Evolutionary conservation across 371 early-diverging fungal species (phyloP), one percentile per base, ranked within the genome.

Genomic region (Ordospora colligata): DNA sequence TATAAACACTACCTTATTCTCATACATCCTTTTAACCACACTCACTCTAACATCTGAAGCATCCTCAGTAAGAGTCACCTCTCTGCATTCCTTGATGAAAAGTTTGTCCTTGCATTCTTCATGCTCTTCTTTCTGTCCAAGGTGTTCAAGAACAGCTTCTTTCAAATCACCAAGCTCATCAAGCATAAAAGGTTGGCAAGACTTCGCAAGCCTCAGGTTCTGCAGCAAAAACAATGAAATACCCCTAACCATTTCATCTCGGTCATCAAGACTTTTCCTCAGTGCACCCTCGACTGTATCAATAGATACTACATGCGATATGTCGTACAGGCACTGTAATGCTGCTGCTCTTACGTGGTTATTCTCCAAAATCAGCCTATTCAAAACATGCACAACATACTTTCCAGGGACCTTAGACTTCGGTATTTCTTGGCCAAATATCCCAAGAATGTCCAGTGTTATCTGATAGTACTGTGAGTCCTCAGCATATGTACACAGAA

Each of bases 291-390:
- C 53, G n/a, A 43, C 52, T 7, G 52, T 69, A 5, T 4, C 12
- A 12, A 22, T 23, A 0, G 66, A 47, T 40, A 27, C 73, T 11
- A 50, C 66, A 17, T 37, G 21, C 8, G 64, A 77, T 21, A 71
- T 67, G 62, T 58, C 43, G 46, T 65, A 58, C n/a, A 81, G 53
- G 6, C 68, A 66, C 54, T 78, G 78, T 2, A 78, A 42, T 10
- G 79, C 82, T 14, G 54, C n/a, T 27, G 32, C 73, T 63, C 73
- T 74, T 32, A 83, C 80, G 37, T 81, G 76, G 50, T 73, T 52
- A 52, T 81, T 81, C 32, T 84, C 85, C 27, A 84, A 54, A 53
- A 83, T 83, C 11, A 82, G 66, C 73, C 85, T 73, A 50, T 84
- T 84, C 67, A 79, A 69, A 32, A 84, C 68, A 69, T 78, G 81